A percentile compares a stretch with the other conserved stretches of the same genome.
Evolutionary conservation across 1,284 basidiomycete genomes (phyloP).

Genomic region (Heterobasidion irregulare): DNA sequence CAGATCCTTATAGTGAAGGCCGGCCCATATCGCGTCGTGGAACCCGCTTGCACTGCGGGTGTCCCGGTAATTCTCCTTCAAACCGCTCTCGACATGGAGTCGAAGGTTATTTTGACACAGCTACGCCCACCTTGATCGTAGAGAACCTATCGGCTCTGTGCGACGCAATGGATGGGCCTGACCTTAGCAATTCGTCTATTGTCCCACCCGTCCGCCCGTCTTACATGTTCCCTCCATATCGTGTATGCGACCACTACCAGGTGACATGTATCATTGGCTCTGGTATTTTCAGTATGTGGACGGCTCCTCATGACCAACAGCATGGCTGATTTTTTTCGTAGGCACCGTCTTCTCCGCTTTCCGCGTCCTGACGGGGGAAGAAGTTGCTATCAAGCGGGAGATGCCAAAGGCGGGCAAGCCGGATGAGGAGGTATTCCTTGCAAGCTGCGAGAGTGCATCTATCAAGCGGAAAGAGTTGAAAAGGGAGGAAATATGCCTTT

Average conservation of each 20-base stretch:
- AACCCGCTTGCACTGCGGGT: not conserved
- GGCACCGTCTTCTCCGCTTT: not conserved
- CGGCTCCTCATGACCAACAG: no score
- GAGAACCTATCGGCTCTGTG: not conserved
- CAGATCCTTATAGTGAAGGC: not conserved
- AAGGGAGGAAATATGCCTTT: not conserved
- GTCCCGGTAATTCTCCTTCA: not conserved
- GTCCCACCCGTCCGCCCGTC: no score
- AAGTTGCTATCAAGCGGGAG: not conserved
- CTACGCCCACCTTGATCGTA: not conserved
- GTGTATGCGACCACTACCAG: not conserved
- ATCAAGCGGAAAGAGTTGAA: no score
- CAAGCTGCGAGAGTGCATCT: no score
- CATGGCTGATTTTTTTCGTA: no score
- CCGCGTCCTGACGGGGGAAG: not conserved
- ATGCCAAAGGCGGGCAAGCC: not conserved
- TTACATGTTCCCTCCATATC: not conserved
- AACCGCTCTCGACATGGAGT: not conserved
- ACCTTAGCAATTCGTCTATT: not conserved
- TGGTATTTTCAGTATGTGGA: not conserved
- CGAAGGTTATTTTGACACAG: not conserved
- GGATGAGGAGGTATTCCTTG: not conserved
- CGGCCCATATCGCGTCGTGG: not conserved
- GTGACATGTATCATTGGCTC: not conserved
- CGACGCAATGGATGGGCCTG: not conserved